These are phyloP conservation scores for Rubus parviflorus DNA, from an alignment of 306 rosid species.

Conservation along the genomic window DNA sequence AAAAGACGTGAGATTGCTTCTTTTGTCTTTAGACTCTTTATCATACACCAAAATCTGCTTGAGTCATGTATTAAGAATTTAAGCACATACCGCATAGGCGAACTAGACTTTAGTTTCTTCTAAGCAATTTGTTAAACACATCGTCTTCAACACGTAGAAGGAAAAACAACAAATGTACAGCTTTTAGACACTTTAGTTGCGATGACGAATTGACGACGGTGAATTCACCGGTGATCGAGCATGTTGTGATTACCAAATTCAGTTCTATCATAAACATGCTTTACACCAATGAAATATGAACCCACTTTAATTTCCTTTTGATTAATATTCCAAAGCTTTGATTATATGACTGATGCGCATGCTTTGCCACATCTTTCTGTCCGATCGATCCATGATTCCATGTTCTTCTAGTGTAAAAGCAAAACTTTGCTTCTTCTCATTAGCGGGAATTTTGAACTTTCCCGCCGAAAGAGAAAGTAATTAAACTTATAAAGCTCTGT, in stretches of 20 bases:
- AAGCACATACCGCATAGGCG: not conserved
- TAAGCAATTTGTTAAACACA: not conserved
- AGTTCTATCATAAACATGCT: not conserved
- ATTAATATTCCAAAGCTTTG: not conserved
- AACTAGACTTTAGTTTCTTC: not conserved
- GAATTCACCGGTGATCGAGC: not conserved
- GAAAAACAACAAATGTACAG: not conserved
- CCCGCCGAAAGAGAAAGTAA: conserved; percentile 11
- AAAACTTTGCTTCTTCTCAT: not conserved
- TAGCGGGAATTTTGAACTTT: not conserved
- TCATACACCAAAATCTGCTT: too few relatives aligned
- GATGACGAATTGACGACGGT: not conserved
- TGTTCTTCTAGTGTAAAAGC: conserved; percentile 1
- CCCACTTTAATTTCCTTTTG: not conserved
- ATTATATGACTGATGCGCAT: not conserved
- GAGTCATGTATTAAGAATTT: too few relatives aligned
- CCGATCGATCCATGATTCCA: not conserved
- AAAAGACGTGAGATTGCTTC: too few relatives aligned
- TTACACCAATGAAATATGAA: not conserved
- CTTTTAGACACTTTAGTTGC: not conserved
- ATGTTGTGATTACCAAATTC: not conserved
- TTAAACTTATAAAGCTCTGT: not conserved
- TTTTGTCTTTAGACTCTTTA: too few relatives aligned
- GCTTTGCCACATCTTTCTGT: conserved; percentile 5
- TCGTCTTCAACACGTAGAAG: too few relatives aligned